Conservation (phyloP, 2,329 filamentous ascomycete species). For the Bipolaris gigantea region DNA sequence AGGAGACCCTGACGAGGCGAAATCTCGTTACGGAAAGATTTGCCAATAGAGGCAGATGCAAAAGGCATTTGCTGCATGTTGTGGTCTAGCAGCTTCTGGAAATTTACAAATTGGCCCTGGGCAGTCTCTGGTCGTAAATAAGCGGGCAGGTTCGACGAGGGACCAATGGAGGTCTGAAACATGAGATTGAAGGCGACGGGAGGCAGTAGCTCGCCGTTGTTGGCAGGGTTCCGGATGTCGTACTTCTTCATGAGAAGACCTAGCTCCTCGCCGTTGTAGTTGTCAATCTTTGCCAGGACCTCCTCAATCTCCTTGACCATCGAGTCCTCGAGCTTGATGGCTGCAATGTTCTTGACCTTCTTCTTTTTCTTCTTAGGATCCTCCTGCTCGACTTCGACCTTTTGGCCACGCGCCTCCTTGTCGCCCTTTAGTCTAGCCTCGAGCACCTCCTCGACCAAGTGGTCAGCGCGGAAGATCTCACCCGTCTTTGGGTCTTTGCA, state of each 20-base stretch:
- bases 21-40: slow-evolving; percentile 98
- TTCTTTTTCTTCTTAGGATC: slow-evolving; percentile 88
- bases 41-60: slow-evolving; percentile 94
- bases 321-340: slow-evolving; percentile 82
- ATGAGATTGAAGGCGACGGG: slow-evolving; percentile 97
- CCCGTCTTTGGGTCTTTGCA: slow-evolving; percentile 98
- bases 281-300: slow-evolving; percentile 89
- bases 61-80: slow-evolving; percentile 96
- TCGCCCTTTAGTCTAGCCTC: slow-evolving; percentile 85
- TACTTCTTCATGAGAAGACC: slow-evolving; percentile 85
- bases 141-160: slow-evolving; percentile 80
- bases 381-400: slow-evolving; percentile 73
- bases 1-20: slow-evolving; percentile 89
- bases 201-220: slow-evolving; percentile 72
- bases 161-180: slow-evolving; percentile 95
- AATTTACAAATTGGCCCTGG: slow-evolving; percentile 97
- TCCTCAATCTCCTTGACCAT: slow-evolving; percentile 89
- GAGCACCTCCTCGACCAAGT: slow-evolving; percentile 92
- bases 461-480: slow-evolving; percentile 93
- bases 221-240: slow-evolving; percentile 85
- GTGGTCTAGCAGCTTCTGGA: slow-evolving; percentile 93
- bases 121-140: slow-evolving; percentile 76
- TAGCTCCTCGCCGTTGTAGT: slow-evolving; percentile 85
- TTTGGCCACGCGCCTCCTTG: slow-evolving; percentile 86
- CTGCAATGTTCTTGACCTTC: slow-evolving; percentile 62